Conservation (phyloP, 495 filamentous ascomycete species). For the Annulohypoxylon nitens region DNA sequence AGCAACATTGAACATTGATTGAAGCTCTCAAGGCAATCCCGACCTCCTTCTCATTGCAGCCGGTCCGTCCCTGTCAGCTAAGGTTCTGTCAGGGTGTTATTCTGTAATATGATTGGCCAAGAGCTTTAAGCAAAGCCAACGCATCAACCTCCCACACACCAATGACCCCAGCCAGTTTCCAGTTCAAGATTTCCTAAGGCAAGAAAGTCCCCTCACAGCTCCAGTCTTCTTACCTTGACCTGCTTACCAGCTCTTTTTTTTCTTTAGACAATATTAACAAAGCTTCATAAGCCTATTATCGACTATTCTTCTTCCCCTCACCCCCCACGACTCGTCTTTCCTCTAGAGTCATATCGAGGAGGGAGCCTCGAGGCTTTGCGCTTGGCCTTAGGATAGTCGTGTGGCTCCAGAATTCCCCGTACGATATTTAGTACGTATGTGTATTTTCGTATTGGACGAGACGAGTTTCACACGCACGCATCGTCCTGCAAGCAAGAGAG, state of each 20-base stretch:
- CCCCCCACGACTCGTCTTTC: constrained; percentile 31
- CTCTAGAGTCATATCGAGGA: constrained; percentile 34
- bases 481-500: constrained; percentile 41
- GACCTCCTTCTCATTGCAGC: constrained; percentile 48
- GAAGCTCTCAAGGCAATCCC: constrained; percentile 33
- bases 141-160: constrained; percentile 45
- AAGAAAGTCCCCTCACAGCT: constrained; percentile 37
- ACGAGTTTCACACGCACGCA: constrained; percentile 33
- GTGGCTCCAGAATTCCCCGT: constrained; percentile 28
- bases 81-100: constrained; percentile 28
- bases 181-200: constrained; percentile 20
- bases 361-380: constrained; percentile 44
- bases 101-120: constrained; percentile 42
- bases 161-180: constrained; percentile 43
- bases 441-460: constrained; percentile 37
- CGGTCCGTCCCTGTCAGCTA: constrained; percentile 41
- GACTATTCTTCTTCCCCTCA: constrained; percentile 21
- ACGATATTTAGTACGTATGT: constrained; percentile 19
- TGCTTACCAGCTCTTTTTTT: constrained; percentile 42
- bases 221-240: constrained; percentile 50
- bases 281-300: constrained; percentile 54
- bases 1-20: neutral
- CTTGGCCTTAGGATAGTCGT: constrained; percentile 28
- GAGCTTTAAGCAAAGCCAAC: constrained; percentile 50
- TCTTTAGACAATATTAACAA: constrained; percentile 55